Evolutionary conservation across 768 basidiomycete species (phyloP).

Genomic region (Podaxis rugospora): DNA sequence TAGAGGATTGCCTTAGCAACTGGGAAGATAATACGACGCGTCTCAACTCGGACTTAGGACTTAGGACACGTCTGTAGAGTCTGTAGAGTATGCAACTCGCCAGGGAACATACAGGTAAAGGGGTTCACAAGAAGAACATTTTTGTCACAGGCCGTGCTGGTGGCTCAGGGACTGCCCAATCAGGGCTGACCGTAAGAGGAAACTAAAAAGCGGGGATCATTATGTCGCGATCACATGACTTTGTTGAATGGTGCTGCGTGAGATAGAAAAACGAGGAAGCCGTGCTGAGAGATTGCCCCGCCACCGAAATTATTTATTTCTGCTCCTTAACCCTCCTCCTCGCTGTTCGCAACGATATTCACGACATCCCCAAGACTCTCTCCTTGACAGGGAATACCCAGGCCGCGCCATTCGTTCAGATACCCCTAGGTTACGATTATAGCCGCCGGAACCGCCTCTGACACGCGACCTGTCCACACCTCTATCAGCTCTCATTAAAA

Average conservation of each 20-base stretch:
- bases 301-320: slow-evolving; percentile 25
- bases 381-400: slow-evolving; percentile 8
- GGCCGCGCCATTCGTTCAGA: slow-evolving; percentile 4
- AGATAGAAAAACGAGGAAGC: slow-evolving; percentile 31
- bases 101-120: no score
- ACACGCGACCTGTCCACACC: slow-evolving; percentile 19
- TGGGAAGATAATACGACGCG: background rate
- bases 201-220: slow-evolving; percentile 3
- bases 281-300: background rate
- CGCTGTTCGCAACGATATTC: slow-evolving; percentile 22
- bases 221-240: slow-evolving; percentile 38
- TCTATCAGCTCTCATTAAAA: slow-evolving; percentile 21
- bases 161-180: background rate
- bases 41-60: background rate
- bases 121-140: no score
- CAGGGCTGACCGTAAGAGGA: background rate
- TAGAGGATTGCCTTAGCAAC: background rate
- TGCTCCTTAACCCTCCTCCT: slow-evolving; percentile 14
- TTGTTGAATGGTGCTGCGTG: slow-evolving; percentile 38
- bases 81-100: background rate
- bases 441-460: slow-evolving; percentile 12
- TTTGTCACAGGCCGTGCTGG: no score
- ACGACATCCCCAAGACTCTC: slow-evolving; percentile 14
- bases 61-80: background rate
- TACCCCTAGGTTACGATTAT: background rate